A percentile compares a stretch with the other conserved stretches of the same genome.
Conservation (phyloP, 371 early-diverging fungal genomes). For the Chytridium lagenaria region DNA sequence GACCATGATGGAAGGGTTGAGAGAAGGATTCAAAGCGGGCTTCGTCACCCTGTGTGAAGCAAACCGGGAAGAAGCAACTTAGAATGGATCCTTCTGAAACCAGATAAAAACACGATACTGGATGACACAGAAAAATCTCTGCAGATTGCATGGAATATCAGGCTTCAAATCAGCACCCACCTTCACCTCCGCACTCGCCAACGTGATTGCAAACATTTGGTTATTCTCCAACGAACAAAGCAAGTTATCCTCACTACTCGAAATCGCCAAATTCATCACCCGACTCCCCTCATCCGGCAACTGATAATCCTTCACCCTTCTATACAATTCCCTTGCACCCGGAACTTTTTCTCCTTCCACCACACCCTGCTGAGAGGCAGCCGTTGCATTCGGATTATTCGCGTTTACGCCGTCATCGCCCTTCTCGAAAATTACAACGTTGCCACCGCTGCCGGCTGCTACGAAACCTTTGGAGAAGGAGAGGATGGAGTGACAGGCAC, state of each 20-base stretch:
- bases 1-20: slow-evolving; percentile 59
- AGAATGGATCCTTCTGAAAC: too few relatives aligned
- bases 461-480: slow-evolving; percentile 52
- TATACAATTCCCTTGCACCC: slow-evolving; percentile 40
- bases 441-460: slow-evolving; percentile 44
- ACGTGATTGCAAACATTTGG: slow-evolving; percentile 45
- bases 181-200: slow-evolving; percentile 53
- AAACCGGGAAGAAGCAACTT: background rate
- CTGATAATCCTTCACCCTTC: slow-evolving; percentile 44
- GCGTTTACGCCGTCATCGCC: slow-evolving; percentile 37
- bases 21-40: slow-evolving; percentile 49
- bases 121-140: too few relatives aligned
- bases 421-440: slow-evolving; percentile 44
- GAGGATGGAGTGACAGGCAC: slow-evolving; percentile 37
- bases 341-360: background rate
- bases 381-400: background rate
- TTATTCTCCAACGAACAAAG: slow-evolving; percentile 46
- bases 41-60: slow-evolving; percentile 48
- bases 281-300: slow-evolving; percentile 43
- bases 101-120: background rate
- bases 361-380: background rate
- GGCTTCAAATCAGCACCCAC: slow-evolving; percentile 12
- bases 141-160: too few relatives aligned
- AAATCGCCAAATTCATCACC: slow-evolving; percentile 50
- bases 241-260: slow-evolving; percentile 53